A percentile compares a stretch with the other conserved stretches of the same genome.
phyloP scores from a whole-genome alignment of 2,329 filamentous ascomycete species.

The Paracorniculantispora psalliotae region DNA sequence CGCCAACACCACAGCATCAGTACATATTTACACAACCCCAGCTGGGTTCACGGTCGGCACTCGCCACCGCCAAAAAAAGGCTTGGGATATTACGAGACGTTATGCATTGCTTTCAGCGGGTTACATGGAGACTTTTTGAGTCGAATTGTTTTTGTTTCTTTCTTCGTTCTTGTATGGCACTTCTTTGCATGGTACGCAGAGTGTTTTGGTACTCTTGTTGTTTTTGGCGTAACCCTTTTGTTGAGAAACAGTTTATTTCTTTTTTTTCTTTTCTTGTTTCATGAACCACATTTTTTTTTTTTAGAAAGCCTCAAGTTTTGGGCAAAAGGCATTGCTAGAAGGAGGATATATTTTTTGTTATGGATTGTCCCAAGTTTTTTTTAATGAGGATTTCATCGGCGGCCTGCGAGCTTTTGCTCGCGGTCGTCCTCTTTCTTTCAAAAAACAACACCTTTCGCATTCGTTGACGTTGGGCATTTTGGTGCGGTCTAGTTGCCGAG shows the following conservation, averaged over 20 bases:
- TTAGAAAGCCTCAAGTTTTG: slow-evolving; percentile 16
- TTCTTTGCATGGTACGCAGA: slow-evolving; percentile 11
- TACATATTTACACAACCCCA: slow-evolving; percentile 5
- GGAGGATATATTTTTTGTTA: slow-evolving; percentile 14
- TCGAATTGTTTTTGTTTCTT: slow-evolving; percentile 21
- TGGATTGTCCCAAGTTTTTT: slow-evolving; percentile 17
- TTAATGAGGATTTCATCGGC: slow-evolving; percentile 19
- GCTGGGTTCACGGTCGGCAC: slow-evolving; percentile 1
- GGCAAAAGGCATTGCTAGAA: slow-evolving; percentile 19
- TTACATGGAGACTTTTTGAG: slow-evolving; percentile 24
- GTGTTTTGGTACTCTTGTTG: slow-evolving; percentile 17
- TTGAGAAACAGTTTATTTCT: background rate
- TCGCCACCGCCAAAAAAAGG: slow-evolving; percentile 23
- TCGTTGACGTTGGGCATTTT: background rate
- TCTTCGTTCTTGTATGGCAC: slow-evolving; percentile 20
- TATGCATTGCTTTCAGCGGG: slow-evolving; percentile 36
- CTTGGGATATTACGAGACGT: slow-evolving; percentile 28
- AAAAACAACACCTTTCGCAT: background rate
- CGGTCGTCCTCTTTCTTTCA: slow-evolving; percentile 15
- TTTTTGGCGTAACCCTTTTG: slow-evolving; percentile 8
- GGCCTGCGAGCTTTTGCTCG: slow-evolving; percentile 50
- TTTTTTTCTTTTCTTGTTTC: slow-evolving; percentile 19
- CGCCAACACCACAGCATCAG: background rate
- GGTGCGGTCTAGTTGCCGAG: background rate
- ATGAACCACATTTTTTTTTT: slow-evolving; percentile 11